These are phyloP conservation scores for Rhodomyrtus psidioides DNA, from an alignment of 441 rosid species.

Conservation along the genomic window DNA sequence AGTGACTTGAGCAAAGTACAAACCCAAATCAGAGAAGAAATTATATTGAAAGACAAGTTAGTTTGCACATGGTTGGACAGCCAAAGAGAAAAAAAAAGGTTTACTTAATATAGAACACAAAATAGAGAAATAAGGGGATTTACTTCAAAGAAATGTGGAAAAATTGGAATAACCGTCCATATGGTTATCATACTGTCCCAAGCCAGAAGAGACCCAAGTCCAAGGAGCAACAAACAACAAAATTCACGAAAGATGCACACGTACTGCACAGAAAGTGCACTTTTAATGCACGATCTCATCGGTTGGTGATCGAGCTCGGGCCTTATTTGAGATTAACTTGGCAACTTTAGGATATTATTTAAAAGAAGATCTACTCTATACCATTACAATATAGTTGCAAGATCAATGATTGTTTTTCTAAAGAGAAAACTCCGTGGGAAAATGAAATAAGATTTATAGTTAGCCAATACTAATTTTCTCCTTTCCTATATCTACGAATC, in stretches of 20 bases:
- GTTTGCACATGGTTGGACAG: background rate
- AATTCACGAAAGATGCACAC: too few relatives aligned
- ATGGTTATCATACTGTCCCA: slow-evolving; percentile 66
- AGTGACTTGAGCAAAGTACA: background rate
- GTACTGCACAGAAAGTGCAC: too few relatives aligned
- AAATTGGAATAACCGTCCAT: background rate
- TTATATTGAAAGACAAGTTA: background rate
- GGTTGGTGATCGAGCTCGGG: too few relatives aligned
- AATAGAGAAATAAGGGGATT: background rate
- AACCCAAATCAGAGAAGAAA: background rate
- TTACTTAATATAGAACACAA: background rate
- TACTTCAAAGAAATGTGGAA: background rate
- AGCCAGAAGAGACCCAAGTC: slow-evolving; percentile 46
- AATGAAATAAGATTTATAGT: too few relatives aligned
- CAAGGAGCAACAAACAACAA: slow-evolving; percentile 60
- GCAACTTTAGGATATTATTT: too few relatives aligned
- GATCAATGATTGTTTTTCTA: too few relatives aligned
- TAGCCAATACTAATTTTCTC: too few relatives aligned
- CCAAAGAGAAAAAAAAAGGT: background rate
- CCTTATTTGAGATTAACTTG: too few relatives aligned
- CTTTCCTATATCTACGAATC: background rate
- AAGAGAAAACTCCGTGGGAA: too few relatives aligned
- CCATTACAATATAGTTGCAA: too few relatives aligned
- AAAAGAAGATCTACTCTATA: too few relatives aligned
- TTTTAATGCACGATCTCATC: too few relatives aligned